phyloP scores from a whole-genome alignment of 208 protist genomes.

The Balamuthia mandrillaris region DNA sequence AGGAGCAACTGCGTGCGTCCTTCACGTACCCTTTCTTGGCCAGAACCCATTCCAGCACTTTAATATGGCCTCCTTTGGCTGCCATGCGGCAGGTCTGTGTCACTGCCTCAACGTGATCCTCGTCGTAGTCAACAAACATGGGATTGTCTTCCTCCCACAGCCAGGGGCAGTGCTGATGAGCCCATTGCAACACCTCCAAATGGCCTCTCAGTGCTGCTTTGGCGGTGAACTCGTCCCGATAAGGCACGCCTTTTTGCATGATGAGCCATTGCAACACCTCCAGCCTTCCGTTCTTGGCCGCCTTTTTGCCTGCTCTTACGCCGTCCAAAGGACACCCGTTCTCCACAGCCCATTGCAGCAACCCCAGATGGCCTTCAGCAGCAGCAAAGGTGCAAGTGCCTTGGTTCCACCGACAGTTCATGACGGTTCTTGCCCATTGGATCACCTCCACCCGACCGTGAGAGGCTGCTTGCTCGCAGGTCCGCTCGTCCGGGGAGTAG shows the following conservation, averaged over 20 bases:
- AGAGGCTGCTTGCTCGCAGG: too few species aligned
- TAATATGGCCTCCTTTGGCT: background rate
- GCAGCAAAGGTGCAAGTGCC: background rate
- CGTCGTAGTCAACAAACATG: too few species aligned
- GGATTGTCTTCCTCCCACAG: background rate
- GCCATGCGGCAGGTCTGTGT: too few species aligned
- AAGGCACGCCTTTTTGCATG: too few species aligned
- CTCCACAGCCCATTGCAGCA: background rate
- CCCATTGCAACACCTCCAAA: background rate
- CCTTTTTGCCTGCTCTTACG: background rate
- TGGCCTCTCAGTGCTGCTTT: background rate
- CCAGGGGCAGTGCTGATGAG: too few species aligned
- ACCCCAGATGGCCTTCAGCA: background rate
- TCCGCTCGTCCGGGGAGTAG: too few species aligned
- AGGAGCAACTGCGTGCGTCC: background rate
- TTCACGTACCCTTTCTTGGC: background rate
- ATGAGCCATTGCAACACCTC: background rate
- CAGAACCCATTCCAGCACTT: background rate
- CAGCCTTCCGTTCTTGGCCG: background rate
- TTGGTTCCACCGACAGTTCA: background rate
- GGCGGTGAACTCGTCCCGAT: too few species aligned
- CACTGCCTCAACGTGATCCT: too few species aligned
- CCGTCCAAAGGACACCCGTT: background rate
- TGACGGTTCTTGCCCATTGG: too few species aligned
- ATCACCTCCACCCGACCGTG: too few species aligned